Conservation (phyloP, 2,329 filamentous ascomycete genomes). For the Immersiporthe knoxdaviesiana region DNA sequence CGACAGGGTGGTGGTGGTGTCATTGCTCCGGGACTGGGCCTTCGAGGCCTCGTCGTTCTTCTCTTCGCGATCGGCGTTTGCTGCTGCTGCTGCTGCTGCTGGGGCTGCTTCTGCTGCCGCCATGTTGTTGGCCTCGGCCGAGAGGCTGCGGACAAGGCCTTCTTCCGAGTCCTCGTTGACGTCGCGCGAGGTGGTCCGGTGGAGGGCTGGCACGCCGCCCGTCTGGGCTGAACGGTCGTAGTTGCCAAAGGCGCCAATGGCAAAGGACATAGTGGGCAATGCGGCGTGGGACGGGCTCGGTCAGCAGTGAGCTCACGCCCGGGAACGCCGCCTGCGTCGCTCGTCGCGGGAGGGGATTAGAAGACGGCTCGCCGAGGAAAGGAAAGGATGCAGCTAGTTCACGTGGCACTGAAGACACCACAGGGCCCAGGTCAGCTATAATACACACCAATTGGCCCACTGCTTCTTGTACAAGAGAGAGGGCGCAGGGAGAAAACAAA, state of each 20-base stretch:
- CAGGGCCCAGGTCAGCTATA: background rate
- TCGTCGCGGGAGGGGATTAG: background rate
- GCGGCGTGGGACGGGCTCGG: background rate
- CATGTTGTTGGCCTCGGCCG: background rate
- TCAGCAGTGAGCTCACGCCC: background rate
- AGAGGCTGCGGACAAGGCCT: background rate
- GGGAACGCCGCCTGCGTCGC: constrained; percentile 6
- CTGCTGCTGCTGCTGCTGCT: too few species aligned
- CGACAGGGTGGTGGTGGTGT: constrained; percentile 28
- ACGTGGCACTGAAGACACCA: background rate
- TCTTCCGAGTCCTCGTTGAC: constrained; percentile 32
- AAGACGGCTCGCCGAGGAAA: background rate
- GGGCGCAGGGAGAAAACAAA: too few species aligned
- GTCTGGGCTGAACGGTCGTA: constrained; percentile 53
- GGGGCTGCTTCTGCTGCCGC: too few species aligned
- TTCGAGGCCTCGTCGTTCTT: constrained; percentile 7
- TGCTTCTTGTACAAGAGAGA: background rate
- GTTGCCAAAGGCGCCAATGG: constrained; percentile 47
- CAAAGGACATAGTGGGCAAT: constrained; percentile 45
- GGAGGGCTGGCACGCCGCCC: constrained; percentile 42
- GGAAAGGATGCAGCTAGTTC: background rate
- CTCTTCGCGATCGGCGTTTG: constrained; percentile 26
- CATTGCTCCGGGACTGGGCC: constrained; percentile 25
- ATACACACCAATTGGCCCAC: background rate
- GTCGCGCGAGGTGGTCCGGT: constrained; percentile 33